phyloP scores from a whole-genome alignment of 495 filamentous ascomycete species.

The Podospora conica region DNA sequence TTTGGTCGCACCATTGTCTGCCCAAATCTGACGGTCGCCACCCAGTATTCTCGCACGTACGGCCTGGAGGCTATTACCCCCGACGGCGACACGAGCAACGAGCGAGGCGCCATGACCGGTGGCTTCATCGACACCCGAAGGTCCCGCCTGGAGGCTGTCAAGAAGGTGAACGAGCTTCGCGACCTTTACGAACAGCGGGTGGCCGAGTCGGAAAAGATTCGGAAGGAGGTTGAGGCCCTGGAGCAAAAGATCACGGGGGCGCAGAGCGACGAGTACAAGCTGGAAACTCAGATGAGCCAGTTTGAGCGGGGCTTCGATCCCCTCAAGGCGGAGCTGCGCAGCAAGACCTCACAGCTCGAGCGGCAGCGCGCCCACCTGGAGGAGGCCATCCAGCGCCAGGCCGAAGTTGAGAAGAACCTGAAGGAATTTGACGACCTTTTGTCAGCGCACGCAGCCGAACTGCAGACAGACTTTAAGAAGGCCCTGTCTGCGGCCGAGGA shows the following conservation, averaged over 20 bases:
- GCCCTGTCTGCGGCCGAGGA: conserved; percentile 79
- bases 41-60: conserved; percentile 85
- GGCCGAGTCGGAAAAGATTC: conserved; percentile 34
- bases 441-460: conserved; percentile 65
- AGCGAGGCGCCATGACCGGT: conserved; percentile 88
- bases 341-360: conserved; percentile 64
- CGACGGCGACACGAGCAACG: conserved; percentile 88
- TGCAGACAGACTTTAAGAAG: conserved; percentile 87
- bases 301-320: conserved; percentile 80
- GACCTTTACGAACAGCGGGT: conserved; percentile 64
- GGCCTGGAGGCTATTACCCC: conserved; percentile 88
- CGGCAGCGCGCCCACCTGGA: conserved; percentile 70
- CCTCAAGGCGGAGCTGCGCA: conserved; percentile 62
- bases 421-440: conserved; percentile 70
- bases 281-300: conserved; percentile 71
- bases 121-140: conserved; percentile 80
- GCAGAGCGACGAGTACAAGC: conserved; percentile 71
- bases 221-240: conserved; percentile 60
- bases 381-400: conserved; percentile 56
- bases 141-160: conserved; percentile 79
- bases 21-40: conserved; percentile 75
- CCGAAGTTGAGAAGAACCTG: conserved; percentile 70
- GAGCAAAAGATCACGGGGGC: conserved; percentile 83
- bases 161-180: conserved; percentile 65
- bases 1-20: conserved; percentile 96